These are phyloP conservation scores for Musa troglodytarum DNA, from an alignment of 176 grass and related monocot species.

Conservation along the genomic window DNA sequence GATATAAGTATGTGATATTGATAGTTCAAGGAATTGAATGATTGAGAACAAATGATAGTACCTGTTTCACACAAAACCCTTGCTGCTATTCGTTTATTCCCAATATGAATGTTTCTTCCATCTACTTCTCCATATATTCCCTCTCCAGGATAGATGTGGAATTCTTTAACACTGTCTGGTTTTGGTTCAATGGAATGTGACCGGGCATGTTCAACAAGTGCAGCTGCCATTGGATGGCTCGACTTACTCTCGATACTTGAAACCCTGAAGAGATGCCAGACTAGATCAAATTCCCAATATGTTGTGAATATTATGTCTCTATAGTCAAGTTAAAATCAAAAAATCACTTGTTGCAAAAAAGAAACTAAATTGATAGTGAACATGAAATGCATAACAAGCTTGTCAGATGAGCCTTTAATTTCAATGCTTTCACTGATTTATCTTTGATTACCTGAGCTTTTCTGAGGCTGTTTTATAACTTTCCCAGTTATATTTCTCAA, in stretches of 20 bases:
- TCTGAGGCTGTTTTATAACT: neutral
- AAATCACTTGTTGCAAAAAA: neutral
- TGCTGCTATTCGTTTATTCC: conserved; percentile 40
- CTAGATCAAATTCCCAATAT: neutral
- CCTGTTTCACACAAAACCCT: conserved; percentile 30
- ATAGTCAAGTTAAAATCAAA: neutral
- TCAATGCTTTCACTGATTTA: neutral
- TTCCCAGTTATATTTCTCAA: neutral
- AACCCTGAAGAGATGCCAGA: conserved; percentile 29
- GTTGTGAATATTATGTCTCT: neutral
- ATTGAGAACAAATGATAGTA: conserved; percentile 5
- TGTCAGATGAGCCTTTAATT: neutral
- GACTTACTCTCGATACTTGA: conserved; percentile 78
- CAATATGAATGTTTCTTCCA: conserved; percentile 44
- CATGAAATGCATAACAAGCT: no score
- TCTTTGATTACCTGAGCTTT: neutral
- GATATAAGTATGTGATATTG: neutral
- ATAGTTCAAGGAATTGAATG: neutral
- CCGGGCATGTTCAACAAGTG: conserved; percentile 50
- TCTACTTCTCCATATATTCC: conserved; percentile 48
- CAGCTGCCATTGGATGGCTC: conserved; percentile 72
- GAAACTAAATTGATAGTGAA: neutral
- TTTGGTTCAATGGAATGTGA: conserved; percentile 39
- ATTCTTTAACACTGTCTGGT: conserved; percentile 38
- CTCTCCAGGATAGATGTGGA: conserved; percentile 49